These are phyloP conservation scores for Telopea speciosissima DNA, from an alignment of 177 flowering plant genomes.

Conservation along the genomic window DNA sequence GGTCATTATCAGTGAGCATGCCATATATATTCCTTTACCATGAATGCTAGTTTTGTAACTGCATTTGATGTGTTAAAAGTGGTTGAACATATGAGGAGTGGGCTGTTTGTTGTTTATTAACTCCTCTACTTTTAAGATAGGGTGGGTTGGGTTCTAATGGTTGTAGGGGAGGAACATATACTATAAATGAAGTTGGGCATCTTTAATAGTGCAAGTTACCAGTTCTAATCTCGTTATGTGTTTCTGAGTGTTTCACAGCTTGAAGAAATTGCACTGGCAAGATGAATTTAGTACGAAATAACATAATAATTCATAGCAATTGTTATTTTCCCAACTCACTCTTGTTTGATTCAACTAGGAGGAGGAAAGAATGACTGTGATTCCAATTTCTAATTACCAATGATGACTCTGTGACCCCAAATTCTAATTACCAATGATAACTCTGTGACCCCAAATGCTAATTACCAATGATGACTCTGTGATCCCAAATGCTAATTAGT, in stretches of 20 bases:
- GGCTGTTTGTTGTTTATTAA: background rate
- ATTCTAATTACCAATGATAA: too few species aligned
- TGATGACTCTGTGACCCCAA: background rate
- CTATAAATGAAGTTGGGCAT: background rate
- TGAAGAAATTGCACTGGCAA: background rate
- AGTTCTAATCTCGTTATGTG: background rate
- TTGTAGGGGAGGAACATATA: background rate
- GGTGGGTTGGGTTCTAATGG: background rate
- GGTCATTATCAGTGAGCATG: background rate
- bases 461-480: too few species aligned
- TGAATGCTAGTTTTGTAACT: slow-evolving; percentile 5
- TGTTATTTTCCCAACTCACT: background rate
- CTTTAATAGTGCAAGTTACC: slow-evolving; percentile 2
- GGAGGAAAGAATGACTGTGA: background rate
- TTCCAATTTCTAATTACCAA: background rate
- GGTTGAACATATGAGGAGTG: background rate
- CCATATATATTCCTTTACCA: background rate
- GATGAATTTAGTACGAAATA: too few species aligned
- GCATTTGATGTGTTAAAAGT: slow-evolving; percentile 7
- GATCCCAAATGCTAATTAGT: background rate
- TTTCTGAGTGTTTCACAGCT: background rate
- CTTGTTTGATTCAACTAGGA: background rate
- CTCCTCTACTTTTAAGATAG: background rate
- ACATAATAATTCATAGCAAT: background rate
- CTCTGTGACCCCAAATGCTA: too few species aligned